phyloP scores from a whole-genome alignment of 805 yeast genomes.

The Candida easanensis region DNA sequence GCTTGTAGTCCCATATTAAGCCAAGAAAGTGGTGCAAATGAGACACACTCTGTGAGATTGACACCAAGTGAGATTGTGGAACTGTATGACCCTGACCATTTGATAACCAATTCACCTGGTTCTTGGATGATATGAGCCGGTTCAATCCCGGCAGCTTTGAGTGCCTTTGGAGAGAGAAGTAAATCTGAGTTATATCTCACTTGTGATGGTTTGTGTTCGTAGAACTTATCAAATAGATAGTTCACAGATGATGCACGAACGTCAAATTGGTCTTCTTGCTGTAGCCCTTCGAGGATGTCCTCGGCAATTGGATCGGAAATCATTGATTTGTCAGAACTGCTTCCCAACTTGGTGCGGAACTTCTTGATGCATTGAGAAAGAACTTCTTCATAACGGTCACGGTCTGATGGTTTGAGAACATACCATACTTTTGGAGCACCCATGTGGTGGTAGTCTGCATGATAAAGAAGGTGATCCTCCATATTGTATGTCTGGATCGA shows the following conservation, averaged over 20 bases:
- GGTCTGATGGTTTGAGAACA: slow-evolving; percentile 55
- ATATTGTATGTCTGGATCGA: slow-evolving; percentile 55
- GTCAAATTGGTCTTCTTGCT: slow-evolving; percentile 14
- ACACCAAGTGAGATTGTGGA: slow-evolving; percentile 53
- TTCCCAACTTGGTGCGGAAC: slow-evolving; percentile 2
- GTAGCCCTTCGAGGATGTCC: slow-evolving; percentile 21
- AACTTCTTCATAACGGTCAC: slow-evolving; percentile 52
- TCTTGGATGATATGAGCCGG: slow-evolving; percentile 49
- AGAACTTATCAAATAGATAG: slow-evolving; percentile 19
- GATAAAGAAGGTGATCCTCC: slow-evolving; percentile 59
- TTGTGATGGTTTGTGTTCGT: slow-evolving; percentile 13
- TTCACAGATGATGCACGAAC: slow-evolving; percentile 17
- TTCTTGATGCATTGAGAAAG: slow-evolving; percentile 41
- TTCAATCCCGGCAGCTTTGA: slow-evolving; percentile 47
- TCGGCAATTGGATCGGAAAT: slow-evolving; percentile 15
- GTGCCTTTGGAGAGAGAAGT: slow-evolving; percentile 46
- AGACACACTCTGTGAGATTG: slow-evolving; percentile 51
- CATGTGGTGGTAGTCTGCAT: slow-evolving; percentile 49
- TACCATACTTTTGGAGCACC: slow-evolving; percentile 63
- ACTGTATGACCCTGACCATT: slow-evolving; percentile 54
- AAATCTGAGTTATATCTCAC: slow-evolving; percentile 39
- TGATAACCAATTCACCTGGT: slow-evolving; percentile 60
- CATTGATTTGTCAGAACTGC: neutral
- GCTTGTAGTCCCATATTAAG: slow-evolving; percentile 45
- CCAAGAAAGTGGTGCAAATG: slow-evolving; percentile 60